These are phyloP conservation scores for Rhizopogon salebrosus DNA, from an alignment of 768 basidiomycete species.

Conservation along the genomic window DNA sequence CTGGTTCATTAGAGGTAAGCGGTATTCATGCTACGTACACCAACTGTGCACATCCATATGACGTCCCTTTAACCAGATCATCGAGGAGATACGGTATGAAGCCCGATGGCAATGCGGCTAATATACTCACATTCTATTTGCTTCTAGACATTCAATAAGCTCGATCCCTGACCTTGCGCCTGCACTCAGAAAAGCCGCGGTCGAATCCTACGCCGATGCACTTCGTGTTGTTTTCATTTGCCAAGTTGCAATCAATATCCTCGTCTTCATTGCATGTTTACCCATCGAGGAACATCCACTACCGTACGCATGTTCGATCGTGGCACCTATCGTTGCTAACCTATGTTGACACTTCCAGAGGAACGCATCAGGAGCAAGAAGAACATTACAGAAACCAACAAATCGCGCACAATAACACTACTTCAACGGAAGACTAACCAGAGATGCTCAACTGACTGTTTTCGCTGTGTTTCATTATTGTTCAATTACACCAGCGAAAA, in stretches of 20 bases:
- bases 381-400: slow-evolving; percentile 44
- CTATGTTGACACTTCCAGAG: slow-evolving; percentile 33
- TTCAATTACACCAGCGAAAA: background rate
- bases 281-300: slow-evolving; percentile 73
- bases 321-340: slow-evolving; percentile 5
- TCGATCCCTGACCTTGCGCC: slow-evolving; percentile 66
- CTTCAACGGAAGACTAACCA: slow-evolving; percentile 13
- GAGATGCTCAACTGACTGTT: slow-evolving; percentile 3
- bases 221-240: slow-evolving; percentile 80
- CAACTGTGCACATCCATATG: background rate
- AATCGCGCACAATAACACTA: slow-evolving; percentile 14
- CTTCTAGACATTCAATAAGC: slow-evolving; percentile 58
- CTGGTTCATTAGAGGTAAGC: slow-evolving; percentile 66
- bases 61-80: slow-evolving; percentile 45
- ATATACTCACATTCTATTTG: slow-evolving; percentile 10
- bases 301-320: slow-evolving; percentile 29
- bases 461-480: background rate
- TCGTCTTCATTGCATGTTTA: slow-evolving; percentile 63
- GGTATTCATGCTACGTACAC: slow-evolving; percentile 8
- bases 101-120: slow-evolving; percentile 10
- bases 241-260: slow-evolving; percentile 61
- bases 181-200: slow-evolving; percentile 50
- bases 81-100: slow-evolving; percentile 61
- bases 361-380: slow-evolving; percentile 59
- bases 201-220: slow-evolving; percentile 75